These are phyloP conservation scores for Endotrypanum monterogeii DNA, from an alignment of 208 protist genomes.

Conservation along the genomic window DNA sequence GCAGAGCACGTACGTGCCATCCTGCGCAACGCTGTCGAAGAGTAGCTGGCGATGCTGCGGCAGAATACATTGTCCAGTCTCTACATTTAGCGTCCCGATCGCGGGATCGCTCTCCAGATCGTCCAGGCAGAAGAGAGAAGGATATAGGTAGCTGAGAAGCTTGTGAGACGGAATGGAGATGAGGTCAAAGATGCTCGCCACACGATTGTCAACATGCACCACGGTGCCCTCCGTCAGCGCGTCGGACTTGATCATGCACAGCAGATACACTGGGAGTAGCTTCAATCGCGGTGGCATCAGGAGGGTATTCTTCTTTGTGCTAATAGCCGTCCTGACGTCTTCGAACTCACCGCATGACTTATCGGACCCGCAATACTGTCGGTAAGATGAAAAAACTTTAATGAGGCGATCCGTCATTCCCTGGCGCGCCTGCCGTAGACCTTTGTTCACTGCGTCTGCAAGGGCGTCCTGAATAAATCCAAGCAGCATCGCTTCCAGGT, in stretches of 20 bases:
- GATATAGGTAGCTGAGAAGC: constrained; percentile 84
- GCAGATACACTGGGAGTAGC: constrained; percentile 88
- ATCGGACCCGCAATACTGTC: constrained; percentile 62
- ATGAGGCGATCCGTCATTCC: constrained; percentile 52
- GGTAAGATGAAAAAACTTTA: constrained; percentile 82
- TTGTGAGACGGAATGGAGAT: constrained; percentile 68
- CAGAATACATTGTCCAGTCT: constrained; percentile 61
- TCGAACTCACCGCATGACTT: constrained; percentile 19
- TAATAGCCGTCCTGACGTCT: constrained; percentile 11
- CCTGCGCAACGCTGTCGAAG: constrained; percentile 63
- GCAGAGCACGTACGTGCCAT: constrained; percentile 85
- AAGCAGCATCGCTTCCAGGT: constrained; percentile 84
- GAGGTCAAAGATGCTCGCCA: constrained; percentile 75
- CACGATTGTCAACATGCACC: constrained; percentile 81
- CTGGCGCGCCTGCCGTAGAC: constrained; percentile 56
- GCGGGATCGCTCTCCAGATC: constrained; percentile 39
- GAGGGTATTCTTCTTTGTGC: constrained; percentile 56
- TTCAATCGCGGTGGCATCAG: constrained; percentile 93
- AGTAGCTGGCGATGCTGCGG: constrained; percentile 68
- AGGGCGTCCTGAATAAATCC: constrained; percentile 61
- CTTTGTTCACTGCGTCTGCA: constrained; percentile 77
- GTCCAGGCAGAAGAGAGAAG: constrained; percentile 80
- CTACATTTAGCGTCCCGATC: constrained; percentile 47
- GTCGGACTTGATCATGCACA: constrained; percentile 84
- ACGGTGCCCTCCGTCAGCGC: constrained; percentile 74